Base-by-base conservation (phyloP, 108 stramenopile species). In the Nannochloropsis oceanica region DNA sequence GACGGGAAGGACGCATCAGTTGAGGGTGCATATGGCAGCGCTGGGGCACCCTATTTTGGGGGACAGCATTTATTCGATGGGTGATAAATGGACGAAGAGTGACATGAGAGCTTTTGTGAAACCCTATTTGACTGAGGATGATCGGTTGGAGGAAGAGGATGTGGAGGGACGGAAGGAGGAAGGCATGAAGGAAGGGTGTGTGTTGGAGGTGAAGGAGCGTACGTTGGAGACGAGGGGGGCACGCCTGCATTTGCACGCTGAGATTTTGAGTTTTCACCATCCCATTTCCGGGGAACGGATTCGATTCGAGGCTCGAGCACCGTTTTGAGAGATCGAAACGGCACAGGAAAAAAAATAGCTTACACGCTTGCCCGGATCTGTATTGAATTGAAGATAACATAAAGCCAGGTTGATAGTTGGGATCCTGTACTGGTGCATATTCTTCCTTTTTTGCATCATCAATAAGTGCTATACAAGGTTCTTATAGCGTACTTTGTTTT, bases 1-100 rank as follows among this genome's bases (percentile, higher is more conserved):
- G 80, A 86, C 86, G 14, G 86, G 87, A 8, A 81, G 88, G 44
- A 27, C 44, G 25, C 95, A 95, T 85, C 95, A 95, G 84, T 85
- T 95, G 10, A 90, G 95, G 0, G 94, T 94, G 18, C 95, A 95
- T 85, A 90, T 92, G 82, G 93, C 93, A 25, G 93, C 89, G 18
- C 59, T 94, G 20, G 95, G 94, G 22, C 88, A 94, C 86, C 94
- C 95, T 13, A 94, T 95, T 50, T 85, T 94, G 12, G 95, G 94
- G 25, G 95, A 95, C 90, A 91, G 91, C 25, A 93, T 92, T 13
- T 95, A 95, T 87, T 93, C 80, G 25, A 13, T 25, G 26, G 8
- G 26, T 26, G 80, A 27, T 14, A 25, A 25, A 81, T 25, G n/a
- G 80, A 73, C 18, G 59, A 18, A 18, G 59, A n/a, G 22, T n/a